Evolutionary conservation across 2,329 filamentous ascomycete species (phyloP), one percentile per base, ranked within the genome.

Genomic region (Dothistroma septosporum): DNA sequence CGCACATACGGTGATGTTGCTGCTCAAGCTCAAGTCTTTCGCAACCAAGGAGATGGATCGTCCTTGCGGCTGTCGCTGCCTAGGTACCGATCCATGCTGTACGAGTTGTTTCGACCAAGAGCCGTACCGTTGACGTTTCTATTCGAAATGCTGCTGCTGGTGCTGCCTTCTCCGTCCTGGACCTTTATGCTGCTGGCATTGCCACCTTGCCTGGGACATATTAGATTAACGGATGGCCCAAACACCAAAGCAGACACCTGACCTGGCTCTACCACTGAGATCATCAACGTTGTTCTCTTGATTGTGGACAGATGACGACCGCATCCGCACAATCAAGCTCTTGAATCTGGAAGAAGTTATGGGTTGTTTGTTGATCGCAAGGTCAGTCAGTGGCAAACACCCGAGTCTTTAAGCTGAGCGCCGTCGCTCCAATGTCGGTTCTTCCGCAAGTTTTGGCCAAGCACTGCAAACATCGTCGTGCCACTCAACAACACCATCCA

Each of bases 301-400:
- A 24, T 59, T 59, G 24, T 59, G 57, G 41, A 57, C 57, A 48
- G 53, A 57, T 32, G 60, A 54, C 53, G 54, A 55, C 28, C 21
- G 55, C 60, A 62, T 62, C 21, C 57, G 57, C 32, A 22, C 37
- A 41, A 24, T 33, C 16, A 14, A 22, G n/a, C n/a, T n/a, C 21
- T 33, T 31, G 24, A 22, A 6, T 2, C 1, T 54, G 14, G 49
- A 48, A 37, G 32, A 49, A 14, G 7, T 11, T 28, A 12, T 10
- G 9, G 21, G 47, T 49, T 50, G 12, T 28, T n/a, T 6, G 47
- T 14, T 14, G 47, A 28, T 28, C 22, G 21, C 19, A 32, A 50
- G 19, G n/a, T 50, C 11, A 11, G n/a, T 50, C 11, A 11, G 21
- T 50, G 21, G 47, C 19, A 28, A 50, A 50, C 1, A 10, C 9